Conservation (phyloP, 1,284 basidiomycete genomes). For the Leccinum solheimii region DNA sequence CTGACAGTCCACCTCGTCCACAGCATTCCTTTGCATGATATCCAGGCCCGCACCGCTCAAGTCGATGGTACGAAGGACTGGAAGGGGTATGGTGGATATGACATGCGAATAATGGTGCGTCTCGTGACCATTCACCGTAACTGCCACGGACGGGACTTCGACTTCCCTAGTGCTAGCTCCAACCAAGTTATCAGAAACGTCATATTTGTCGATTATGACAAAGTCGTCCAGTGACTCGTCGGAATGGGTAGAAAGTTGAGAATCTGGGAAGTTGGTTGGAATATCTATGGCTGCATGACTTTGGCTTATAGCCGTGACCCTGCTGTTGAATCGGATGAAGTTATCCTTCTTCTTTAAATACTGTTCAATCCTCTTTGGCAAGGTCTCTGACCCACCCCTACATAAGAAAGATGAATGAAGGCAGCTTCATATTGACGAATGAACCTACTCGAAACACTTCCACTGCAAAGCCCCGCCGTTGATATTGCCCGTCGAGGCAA, state of each 20-base stretch:
- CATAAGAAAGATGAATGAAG: not conserved
- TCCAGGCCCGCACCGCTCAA: not conserved
- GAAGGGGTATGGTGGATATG: slow-evolving; percentile 21
- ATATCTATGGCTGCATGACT: not conserved
- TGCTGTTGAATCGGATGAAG: not conserved
- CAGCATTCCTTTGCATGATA: not conserved
- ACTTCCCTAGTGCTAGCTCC: not conserved
- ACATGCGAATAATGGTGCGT: slow-evolving; percentile 16
- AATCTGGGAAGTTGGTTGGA: not conserved
- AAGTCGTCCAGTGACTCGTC: not conserved
- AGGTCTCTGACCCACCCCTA: slow-evolving; percentile 15
- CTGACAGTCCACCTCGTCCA: slow-evolving; percentile 30
- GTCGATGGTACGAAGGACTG: slow-evolving; percentile 8
- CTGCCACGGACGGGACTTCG: not conserved
- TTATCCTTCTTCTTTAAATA: not conserved
- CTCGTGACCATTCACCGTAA: slow-evolving; percentile 11
- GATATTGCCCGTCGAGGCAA: not conserved
- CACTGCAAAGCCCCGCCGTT: slow-evolving; percentile 7
- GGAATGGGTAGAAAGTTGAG: no score
- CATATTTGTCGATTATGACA: not conserved
- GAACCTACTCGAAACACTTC: slow-evolving; percentile 9
- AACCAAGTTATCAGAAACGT: not conserved
- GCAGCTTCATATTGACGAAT: not conserved
- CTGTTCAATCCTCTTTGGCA: not conserved
- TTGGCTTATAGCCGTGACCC: not conserved